Base-by-base conservation (phyloP, 2,329 filamentous ascomycete species). In the Claviceps paspali region DNA sequence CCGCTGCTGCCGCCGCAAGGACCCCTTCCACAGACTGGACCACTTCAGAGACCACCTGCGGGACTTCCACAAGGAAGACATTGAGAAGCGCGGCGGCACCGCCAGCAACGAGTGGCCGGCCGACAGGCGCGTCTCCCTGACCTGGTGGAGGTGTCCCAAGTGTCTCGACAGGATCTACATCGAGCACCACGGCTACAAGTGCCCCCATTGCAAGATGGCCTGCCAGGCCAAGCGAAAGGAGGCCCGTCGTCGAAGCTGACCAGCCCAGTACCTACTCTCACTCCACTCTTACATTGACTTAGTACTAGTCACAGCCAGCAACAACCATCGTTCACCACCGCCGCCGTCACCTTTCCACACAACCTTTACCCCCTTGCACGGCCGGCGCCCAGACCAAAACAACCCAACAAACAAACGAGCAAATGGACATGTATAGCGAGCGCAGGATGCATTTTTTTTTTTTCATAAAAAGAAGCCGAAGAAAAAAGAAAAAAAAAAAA, bases 1-100 rank as follows among this genome's bases (percentile, higher is more conserved):
- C 14, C 57, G 51, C 36, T 74, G 71, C 48, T 41, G 50, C 18
- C 63, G 71, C 6, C 54, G 52, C 21, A 48, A 50, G 5, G 53
- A 61, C 2, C 63, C 68, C 2, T 74, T 75, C 47, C 58, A 60
- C 45, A 63, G 71, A 24, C 62, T 65, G 23, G 71, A 76, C 43
- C 71, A 75, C 52, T 71, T 63, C 48, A 61, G 70, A 27, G 69
- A 73, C 40, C 71, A 76, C 49, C 60, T 71, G 27, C 63, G 71
- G 23, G 63, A 68, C 32, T 70, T 59, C 43, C 71, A 76, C 57
- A 58, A 59, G 38, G 71, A 76, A 47, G 68, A 73, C 41, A 60
- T 71, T 24, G 55, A 60, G 45, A 66, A 66, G 55, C 63, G 66
- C 14, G 61, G 63, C 21, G 51, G 51, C 17, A 46, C 51, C 35